phyloP scores from a whole-genome alignment of 441 rosid species.

The Gossypium davidsonii region DNA sequence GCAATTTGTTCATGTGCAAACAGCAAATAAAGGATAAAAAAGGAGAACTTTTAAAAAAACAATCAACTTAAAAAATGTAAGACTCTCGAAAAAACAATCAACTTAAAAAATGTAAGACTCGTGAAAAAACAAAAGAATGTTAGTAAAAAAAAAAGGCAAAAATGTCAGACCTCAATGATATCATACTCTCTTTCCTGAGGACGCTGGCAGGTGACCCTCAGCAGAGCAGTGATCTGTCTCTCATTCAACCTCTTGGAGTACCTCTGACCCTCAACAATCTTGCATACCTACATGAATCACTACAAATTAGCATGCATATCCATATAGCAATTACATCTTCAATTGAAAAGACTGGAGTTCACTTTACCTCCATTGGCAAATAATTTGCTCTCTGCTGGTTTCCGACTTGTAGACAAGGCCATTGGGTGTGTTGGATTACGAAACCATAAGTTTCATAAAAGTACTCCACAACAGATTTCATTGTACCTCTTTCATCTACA shows the following conservation, averaged over 20 bases:
- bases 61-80: not conserved
- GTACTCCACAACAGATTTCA: constrained; percentile 88
- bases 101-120: not conserved
- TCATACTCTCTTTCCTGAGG: constrained; percentile 70
- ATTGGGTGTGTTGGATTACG: constrained; percentile 62
- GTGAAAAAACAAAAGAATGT: not conserved
- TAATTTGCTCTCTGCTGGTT: constrained; percentile 86
- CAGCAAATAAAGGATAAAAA: not conserved
- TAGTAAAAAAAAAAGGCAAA: not conserved
- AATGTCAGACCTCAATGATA: constrained; percentile 51
- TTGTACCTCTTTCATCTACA: constrained; percentile 77
- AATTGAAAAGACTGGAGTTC: not conserved
- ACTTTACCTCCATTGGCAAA: constrained; percentile 80
- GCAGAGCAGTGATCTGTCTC: constrained; percentile 77
- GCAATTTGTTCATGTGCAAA: not conserved
- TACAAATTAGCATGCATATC: constrained; percentile 7
- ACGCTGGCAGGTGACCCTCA: constrained; percentile 88
- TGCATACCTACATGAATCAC: constrained; percentile 56
- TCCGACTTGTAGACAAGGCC: constrained; percentile 95
- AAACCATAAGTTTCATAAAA: constrained; percentile 77
- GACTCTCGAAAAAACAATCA: not conserved
- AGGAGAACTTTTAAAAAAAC: not conserved
- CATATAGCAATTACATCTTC: not conserved
- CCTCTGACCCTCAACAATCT: constrained; percentile 91
- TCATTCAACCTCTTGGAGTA: constrained; percentile 86